Evolutionary conservation across 1,139 yeast genomes (phyloP).

Genomic region (Kurtzmaniella quercitrusa): DNA sequence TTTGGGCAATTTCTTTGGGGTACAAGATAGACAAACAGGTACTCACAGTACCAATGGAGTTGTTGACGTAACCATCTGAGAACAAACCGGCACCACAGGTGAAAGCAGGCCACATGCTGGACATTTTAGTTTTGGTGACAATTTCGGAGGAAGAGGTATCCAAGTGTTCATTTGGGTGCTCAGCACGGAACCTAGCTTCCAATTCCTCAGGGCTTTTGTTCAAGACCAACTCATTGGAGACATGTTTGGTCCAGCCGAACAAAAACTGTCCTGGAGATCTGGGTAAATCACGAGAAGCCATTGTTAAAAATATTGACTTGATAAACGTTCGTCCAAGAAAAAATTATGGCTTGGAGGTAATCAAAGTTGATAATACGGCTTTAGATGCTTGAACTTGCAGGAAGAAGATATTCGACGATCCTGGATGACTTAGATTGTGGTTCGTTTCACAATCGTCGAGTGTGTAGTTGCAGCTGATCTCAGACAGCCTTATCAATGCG

Average conservation of each 20-base stretch:
- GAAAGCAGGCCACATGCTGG: constrained; percentile 64
- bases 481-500: background rate
- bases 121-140: constrained; percentile 20
- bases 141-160: constrained; percentile 14
- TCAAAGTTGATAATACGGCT: background rate
- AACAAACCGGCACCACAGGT: constrained; percentile 86
- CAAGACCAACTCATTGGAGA: constrained; percentile 31
- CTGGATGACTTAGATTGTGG: too few relatives aligned
- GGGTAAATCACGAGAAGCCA: constrained; percentile 54
- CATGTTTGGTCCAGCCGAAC: constrained; percentile 36
- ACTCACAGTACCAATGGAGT: constrained; percentile 65
- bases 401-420: too few relatives aligned
- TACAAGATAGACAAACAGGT: constrained; percentile 57
- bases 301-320: constrained; percentile 9
- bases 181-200: constrained; percentile 9
- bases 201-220: constrained; percentile 4
- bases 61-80: constrained; percentile 77
- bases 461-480: too few relatives aligned
- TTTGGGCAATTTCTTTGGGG: constrained; percentile 51
- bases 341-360: too few relatives aligned
- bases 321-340: too few relatives aligned
- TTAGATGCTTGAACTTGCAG: background rate
- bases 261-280: constrained; percentile 31
- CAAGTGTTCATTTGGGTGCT: constrained; percentile 16
- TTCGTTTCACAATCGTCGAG: too few relatives aligned